Evolutionary conservation across 2,329 filamentous ascomycete species (phyloP), one percentile per base, ranked within the genome.

Genomic region (Colletotrichum sansevieriae): DNA sequence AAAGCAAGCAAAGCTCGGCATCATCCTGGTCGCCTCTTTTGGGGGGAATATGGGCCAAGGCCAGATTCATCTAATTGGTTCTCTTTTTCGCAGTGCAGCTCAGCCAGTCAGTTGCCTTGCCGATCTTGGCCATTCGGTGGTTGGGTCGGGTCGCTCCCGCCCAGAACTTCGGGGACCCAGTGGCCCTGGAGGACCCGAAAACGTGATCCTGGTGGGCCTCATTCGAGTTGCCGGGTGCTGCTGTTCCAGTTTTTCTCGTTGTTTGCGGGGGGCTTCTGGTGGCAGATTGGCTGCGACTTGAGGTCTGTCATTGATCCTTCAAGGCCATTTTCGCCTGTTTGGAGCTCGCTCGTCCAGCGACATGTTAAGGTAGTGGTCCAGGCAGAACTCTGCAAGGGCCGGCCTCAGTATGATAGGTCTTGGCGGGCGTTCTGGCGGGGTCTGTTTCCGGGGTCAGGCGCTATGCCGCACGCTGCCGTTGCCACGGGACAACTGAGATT

Each of bases 171-270:
- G 22, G 25, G n/a, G 39, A 35, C 15, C 43, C 43, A 66, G 57
- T 43, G 57, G 63, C 29, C 11, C 8, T 20, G 33, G 12, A 20
- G 22, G 12, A 25, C 37, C 63, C 63, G 49, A 55, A 66, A 62
- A 55, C 63, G 63, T 64, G 54, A 58, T 65, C 54, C 46, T 37
- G 60, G 65, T 64, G 65, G 65, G 65, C 60, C 60, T 68, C 54
- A 57, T 43, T 60, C 20, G 44, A 11, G 25, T 35, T 51, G 55
- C 44, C 11, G n/a, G 57, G 57, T 60, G 54, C 37, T 57, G 37
- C 33, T 55, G 52, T 39, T 41, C 33, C 52, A 41, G 52, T 55
- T 55, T 55, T 41, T 37, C 1, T 9, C 44, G 43, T 49, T 41
- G 57, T 60, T 60, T 60, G 55, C 46, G 55, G 37, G 46, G 46